Conservation (phyloP, 73 alveolate species). For the Paramecium tetraurelia region DNA sequence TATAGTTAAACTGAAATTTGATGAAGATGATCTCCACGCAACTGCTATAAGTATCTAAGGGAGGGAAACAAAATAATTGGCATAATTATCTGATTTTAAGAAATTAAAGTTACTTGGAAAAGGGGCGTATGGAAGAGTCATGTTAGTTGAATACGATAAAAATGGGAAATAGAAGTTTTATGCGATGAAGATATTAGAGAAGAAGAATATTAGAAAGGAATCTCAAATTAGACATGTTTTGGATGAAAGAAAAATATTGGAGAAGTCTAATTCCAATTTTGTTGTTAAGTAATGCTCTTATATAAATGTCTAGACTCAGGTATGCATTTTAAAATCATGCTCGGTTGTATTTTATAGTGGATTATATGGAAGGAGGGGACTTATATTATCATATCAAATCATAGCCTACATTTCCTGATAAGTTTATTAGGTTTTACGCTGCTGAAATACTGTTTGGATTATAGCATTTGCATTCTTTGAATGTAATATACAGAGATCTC, state of each 20-base stretch:
- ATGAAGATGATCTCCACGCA: background rate
- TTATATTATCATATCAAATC: slow-evolving; percentile 76
- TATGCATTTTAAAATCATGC: slow-evolving; percentile 89
- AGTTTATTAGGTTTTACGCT: slow-evolving; percentile 64
- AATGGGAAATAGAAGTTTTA: slow-evolving; percentile 65
- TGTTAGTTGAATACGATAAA: slow-evolving; percentile 74
- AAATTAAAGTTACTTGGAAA: slow-evolving; percentile 73
- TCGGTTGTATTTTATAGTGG: slow-evolving; percentile 86
- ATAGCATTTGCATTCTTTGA: slow-evolving; percentile 66
- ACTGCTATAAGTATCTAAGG: background rate
- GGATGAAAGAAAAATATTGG: slow-evolving; percentile 80
- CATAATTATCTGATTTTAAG: background rate
- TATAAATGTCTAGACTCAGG: slow-evolving; percentile 46
- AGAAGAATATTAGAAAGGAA: slow-evolving; percentile 58
- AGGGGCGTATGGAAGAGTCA: slow-evolving; percentile 88
- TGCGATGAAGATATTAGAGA: slow-evolving; percentile 91
- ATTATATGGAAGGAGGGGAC: slow-evolving; percentile 92
- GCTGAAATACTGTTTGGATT: slow-evolving; percentile 71
- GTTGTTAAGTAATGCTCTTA: slow-evolving; percentile 69
- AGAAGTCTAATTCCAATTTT: slow-evolving; percentile 79
- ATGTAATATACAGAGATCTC: slow-evolving; percentile 68
- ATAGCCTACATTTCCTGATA: slow-evolving; percentile 63
- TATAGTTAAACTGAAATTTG: background rate
- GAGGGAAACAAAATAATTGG: background rate
- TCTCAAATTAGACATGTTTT: slow-evolving; percentile 46